Evolutionary conservation across 768 basidiomycete genomes (phyloP), one percentile per base, ranked within the genome.

Genomic region (Lentinula guzmanii): DNA sequence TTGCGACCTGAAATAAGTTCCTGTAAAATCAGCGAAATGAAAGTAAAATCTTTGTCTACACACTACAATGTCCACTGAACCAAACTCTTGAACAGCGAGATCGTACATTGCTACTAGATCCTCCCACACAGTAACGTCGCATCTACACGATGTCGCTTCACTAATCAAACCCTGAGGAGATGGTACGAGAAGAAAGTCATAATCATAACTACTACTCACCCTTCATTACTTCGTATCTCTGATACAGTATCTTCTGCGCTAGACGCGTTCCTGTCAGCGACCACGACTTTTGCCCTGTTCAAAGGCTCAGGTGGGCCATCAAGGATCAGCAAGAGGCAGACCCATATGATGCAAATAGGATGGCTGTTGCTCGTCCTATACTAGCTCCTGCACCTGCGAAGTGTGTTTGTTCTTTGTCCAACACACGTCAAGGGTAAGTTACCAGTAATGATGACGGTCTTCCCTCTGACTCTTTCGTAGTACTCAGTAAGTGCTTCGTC

Each of bases 361-460:
- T 64, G 4, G 84, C 84, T 2, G 79, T 70, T 62, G 82, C 79
- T 68, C 72, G 78, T 52, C 83, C 84, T 60, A 86, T 83, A 2
- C 83, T 83, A 68, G 79, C 79, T 5, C 77, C 80, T 53, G 77
- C 81, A 61, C 81, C 81, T 82, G 56, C 13, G 28, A 35, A 37
- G 35, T 4, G 34, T 15, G 24, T 51, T 46, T 15, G 18, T 5
- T 24, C 11, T 39, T 41, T 53, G 43, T 42, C 50, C 46, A 8
- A 56, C 39, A 60, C n/a, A 56, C 54, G 59, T 10, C n/a, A 41
- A 15, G 24, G 13, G 34, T 31, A 31, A 48, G 48, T 67, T 45
- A 81, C 83, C 83, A 56, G 83, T 85, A 42, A 85, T 81, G 21
- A 85, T 60, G 7, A 83, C 79, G 6, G 82, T 80, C 59, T 79